A percentile compares a stretch with the other conserved stretches of the same genome.
These are phyloP conservation scores for Yueomyces sinensis DNA, from an alignment of 805 yeast species.

Conservation along the genomic window DNA sequence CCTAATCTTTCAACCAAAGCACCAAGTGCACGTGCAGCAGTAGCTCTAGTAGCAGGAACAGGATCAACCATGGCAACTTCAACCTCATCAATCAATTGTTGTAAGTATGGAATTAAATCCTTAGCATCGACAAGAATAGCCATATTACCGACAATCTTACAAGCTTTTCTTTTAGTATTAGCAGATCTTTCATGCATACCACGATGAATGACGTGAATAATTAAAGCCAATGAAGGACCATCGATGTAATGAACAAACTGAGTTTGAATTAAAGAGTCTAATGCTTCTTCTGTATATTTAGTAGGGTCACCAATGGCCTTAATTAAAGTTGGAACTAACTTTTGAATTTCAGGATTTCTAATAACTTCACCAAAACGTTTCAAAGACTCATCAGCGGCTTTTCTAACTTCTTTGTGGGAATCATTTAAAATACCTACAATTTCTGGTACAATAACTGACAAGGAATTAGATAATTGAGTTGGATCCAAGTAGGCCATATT, in stretches of 20 bases:
- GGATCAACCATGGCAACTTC: slow-evolving; percentile 97
- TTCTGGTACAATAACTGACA: slow-evolving; percentile 87
- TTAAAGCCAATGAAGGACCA: slow-evolving; percentile 92
- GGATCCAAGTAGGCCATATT: slow-evolving; percentile 98
- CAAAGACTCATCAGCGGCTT: slow-evolving; percentile 82
- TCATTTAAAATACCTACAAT: slow-evolving; percentile 91
- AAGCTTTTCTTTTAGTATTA: slow-evolving; percentile 77
- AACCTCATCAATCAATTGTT: slow-evolving; percentile 63
- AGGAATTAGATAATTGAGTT: slow-evolving; percentile 76
- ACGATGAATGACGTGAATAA: slow-evolving; percentile 87
- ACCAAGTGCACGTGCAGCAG: slow-evolving; percentile 95
- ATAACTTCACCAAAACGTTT: slow-evolving; percentile 94
- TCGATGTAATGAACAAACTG: slow-evolving; percentile 96
- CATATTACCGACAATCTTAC: slow-evolving; percentile 98
- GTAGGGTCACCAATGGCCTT: slow-evolving; percentile 96
- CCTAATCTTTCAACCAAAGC: slow-evolving; percentile 93
- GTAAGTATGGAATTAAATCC: slow-evolving; percentile 76
- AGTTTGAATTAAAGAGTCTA: slow-evolving; percentile 75
- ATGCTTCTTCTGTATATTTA: slow-evolving; percentile 72
- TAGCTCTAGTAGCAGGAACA: slow-evolving; percentile 91
- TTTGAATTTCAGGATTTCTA: slow-evolving; percentile 91
- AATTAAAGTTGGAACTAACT: slow-evolving; percentile 73
- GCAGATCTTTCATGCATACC: slow-evolving; percentile 97
- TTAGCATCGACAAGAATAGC: slow-evolving; percentile 83
- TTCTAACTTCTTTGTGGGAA: slow-evolving; percentile 92